Conservation (phyloP, 179 eudicot genomes). For the Drosera spatulata region DNA sequence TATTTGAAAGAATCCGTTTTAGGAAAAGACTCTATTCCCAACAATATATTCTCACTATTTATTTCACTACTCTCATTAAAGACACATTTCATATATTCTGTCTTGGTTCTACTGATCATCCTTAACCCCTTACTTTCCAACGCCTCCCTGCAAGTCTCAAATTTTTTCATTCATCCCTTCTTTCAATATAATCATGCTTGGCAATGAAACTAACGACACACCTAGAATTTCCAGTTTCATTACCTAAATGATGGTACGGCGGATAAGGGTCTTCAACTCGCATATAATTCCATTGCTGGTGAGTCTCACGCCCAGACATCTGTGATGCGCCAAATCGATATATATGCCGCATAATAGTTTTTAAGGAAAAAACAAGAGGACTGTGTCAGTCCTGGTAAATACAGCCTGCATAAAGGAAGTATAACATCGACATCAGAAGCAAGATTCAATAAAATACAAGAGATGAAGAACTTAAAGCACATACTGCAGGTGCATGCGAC, state of each 20-base stretch:
- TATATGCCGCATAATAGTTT: constrained; percentile 56
- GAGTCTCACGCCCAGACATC: constrained; percentile 49
- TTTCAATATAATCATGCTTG: not conserved
- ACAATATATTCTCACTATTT: no score
- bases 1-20: no score
- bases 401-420: constrained; percentile 27
- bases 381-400: constrained; percentile 1
- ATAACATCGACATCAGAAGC: constrained; percentile 1
- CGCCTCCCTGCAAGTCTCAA: no score
- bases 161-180: not conserved
- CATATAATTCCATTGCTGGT: constrained; percentile 59
- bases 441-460: no score
- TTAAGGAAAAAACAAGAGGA: constrained; percentile 1
- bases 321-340: constrained; percentile 44
- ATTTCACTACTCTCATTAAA: no score
- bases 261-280: constrained; percentile 40
- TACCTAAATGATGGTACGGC: constrained; percentile 47
- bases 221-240: constrained; percentile 2
- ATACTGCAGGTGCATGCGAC: no score
- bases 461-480: no score
- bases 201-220: not conserved
- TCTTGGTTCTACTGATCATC: no score
- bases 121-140: no score
- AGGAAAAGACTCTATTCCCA: no score
- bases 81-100: no score